These are phyloP conservation scores for Stachybotrys chlorohalonatus DNA, from an alignment of 2,329 filamentous ascomycete species.

Conservation along the genomic window DNA sequence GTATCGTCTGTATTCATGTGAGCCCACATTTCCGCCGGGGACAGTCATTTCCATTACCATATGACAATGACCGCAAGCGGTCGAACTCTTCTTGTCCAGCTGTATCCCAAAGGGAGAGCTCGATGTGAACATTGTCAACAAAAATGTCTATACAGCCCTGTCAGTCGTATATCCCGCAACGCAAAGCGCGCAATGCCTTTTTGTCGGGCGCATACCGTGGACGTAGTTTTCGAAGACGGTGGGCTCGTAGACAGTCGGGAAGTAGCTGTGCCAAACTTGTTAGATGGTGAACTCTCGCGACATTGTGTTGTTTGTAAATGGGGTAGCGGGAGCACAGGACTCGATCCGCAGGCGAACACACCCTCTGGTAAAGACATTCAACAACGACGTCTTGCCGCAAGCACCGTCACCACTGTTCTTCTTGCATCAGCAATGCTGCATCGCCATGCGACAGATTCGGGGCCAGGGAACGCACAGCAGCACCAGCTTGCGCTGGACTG, in stretches of 20 bases:
- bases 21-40: constrained; percentile 2
- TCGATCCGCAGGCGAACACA: constrained; percentile 34
- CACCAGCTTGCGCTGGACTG: constrained; percentile 92
- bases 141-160: constrained; percentile 66
- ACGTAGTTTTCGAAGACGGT: constrained; percentile 99
- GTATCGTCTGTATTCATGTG: constrained; percentile 55
- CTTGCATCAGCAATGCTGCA: not conserved
- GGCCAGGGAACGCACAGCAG: constrained; percentile 51
- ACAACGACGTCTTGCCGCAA: constrained; percentile 89
- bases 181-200: not conserved
- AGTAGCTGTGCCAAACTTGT: constrained; percentile 54
- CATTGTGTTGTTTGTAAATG: constrained; percentile 1
- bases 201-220: constrained; percentile 55
- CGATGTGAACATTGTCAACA: constrained; percentile 93
- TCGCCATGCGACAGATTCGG: not conserved
- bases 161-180: not conserved
- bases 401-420: constrained; percentile 76
- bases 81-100: constrained; percentile 99
- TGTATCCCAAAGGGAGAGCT: constrained; percentile 96
- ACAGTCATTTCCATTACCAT: constrained; percentile 44
- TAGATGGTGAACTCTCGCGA: constrained; percentile 4
- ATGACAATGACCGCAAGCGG: constrained; percentile 85
- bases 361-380: constrained; percentile 99
- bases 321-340: not conserved
- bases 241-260: constrained; percentile 96